Base-by-base conservation (phyloP, 2,329 filamentous ascomycete genomes). In the Aspergillus quadricinctus region DNA sequence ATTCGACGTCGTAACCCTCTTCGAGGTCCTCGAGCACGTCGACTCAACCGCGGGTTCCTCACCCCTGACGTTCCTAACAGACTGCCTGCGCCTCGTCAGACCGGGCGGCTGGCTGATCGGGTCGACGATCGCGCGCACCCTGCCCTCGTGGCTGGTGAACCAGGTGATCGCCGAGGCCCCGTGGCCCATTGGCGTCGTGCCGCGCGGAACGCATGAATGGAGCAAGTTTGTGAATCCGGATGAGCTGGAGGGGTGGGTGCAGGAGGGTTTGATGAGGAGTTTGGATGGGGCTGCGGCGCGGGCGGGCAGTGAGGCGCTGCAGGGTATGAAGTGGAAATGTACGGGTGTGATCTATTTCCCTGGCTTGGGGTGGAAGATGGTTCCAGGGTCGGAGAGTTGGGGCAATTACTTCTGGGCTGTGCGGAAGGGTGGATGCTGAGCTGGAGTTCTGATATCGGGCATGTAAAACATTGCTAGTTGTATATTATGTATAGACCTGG, bases 391-490 rank as follows among this genome's bases (percentile, higher is more conserved):
- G 66, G 93, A 97, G 77, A 85, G 84, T 68, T 85, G 90, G 68
- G 93, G 93, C 9, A 99, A 99, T 73, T 99, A 97, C 77, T 97
- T 99, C 74, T 96, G 97, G 72, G 94, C 84, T 8, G 86, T 96
- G 46, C 84, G 87, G 75, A 88, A 79, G 70, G 76, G 75, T 27
- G 28, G 68, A 49, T 71, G 23, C 21, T 23, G n/a, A 14, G 11
- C 19, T 25, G 11, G 43, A 17, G 11, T 17, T 35, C 11, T 14
- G 3, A 1, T 25, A 23, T 6, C 4, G 6, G 37, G 37, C 14
- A 19, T 41, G 17, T 41, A n/a, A n/a, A n/a, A 41, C 37, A 41
- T 25, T 21, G 43, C 21, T 46, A 46, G 21, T 46, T 46, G 43
- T 46, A 46, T 25, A 14, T 23, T 46, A 46, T 23, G 43, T 14